Percentiles rank a stretch among this genome's conserved stretches.
Conservation (phyloP, 164 flowering plant species). For the Akebia trifoliata region DNA sequence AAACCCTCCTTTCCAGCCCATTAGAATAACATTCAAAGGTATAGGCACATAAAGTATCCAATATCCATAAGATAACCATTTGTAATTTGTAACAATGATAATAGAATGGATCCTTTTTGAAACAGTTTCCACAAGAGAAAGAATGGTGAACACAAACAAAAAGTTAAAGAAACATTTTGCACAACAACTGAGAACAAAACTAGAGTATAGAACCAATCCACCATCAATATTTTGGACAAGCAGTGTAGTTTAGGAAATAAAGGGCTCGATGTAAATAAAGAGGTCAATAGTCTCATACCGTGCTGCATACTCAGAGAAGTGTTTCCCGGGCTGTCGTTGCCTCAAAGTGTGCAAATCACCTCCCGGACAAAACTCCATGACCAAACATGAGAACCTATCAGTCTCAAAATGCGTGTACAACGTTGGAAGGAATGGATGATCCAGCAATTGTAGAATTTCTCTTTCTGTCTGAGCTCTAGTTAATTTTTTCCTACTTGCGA, state of each 20-base stretch:
- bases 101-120: too few species aligned
- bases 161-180: too few species aligned
- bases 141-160: too few species aligned
- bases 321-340: constrained; percentile 60
- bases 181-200: too few species aligned
- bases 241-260: not conserved
- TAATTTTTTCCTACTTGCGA: constrained; percentile 61
- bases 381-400: constrained; percentile 56
- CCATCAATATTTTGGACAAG: not conserved
- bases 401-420: constrained; percentile 62
- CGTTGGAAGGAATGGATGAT: constrained; percentile 79
- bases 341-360: constrained; percentile 86
- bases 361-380: constrained; percentile 88
- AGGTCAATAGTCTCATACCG: too few species aligned
- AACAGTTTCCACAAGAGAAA: too few species aligned
- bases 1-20: too few species aligned
- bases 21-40: too few species aligned
- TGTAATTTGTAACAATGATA: too few species aligned
- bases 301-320: constrained; percentile 70
- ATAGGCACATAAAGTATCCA: too few species aligned
- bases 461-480: constrained; percentile 67
- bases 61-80: too few species aligned
- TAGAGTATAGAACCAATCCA: too few species aligned
- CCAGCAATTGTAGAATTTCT: constrained; percentile 64
- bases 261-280: not conserved